Evolutionary conservation across 2,329 filamentous ascomycete species (phyloP), one percentile per base, ranked within the genome.

Genomic region (Stachybotrys echinatus): DNA sequence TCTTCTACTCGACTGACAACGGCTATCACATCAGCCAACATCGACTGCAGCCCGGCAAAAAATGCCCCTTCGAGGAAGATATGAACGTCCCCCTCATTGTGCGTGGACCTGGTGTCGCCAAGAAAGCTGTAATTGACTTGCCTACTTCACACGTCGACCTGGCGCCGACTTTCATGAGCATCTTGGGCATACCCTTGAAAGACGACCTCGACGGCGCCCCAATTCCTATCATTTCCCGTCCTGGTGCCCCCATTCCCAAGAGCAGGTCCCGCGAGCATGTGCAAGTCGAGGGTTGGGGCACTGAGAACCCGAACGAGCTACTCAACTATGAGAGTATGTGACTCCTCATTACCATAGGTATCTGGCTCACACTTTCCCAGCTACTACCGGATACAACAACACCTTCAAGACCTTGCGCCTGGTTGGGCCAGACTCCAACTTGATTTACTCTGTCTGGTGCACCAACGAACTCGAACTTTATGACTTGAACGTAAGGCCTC

Each of bases 81-180:
- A 74, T 80, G 42, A 72, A 75, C 2, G 70, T 80, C 3, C 76
- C 77, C 0, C 56, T 79, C n/a, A 67, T 75, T 22, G 66, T 79
- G 19, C 70, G 76, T 3, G 77, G 77, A 0, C 76, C 77, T 0
- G 72, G 74, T 1, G 58, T 80, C 3, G 60, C 70, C 0, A 61
- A 65, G 31, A 68, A 69, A 2, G 48, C 59, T 5, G 62, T 60
- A 0, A 61, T 69, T 14, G 60, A 71, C 23, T 59, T 65, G 1
- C 72, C 76, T 1, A 77, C 74, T 1, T 72, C 74, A 0, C 77
- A 83, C 48, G 75, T 76, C 3, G 79, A 83, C 52, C 63, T 83
- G 7, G 77, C 74, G 1, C 78, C 79, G 0, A 83, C 79, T 0
- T 66, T 83, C 34, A 70, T 83, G 5, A 56, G 71, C 2, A 54